These are phyloP conservation scores for Plasmodium cynomolgi DNA, from an alignment of 169 alveolate genomes.

Conservation along the genomic window DNA sequence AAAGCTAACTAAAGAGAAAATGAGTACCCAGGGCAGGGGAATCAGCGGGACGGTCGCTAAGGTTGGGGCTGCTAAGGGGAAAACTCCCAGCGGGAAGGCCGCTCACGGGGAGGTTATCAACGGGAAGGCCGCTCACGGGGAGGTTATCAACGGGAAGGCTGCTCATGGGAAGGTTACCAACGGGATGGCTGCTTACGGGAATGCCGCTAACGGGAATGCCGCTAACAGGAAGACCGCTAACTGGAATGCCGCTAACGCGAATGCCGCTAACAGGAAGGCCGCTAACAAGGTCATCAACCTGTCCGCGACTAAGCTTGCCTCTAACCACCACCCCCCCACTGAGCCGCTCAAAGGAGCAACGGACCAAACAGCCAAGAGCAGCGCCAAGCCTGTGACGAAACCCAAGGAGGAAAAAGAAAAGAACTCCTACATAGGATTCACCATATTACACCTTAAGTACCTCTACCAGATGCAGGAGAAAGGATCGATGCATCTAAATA, in stretches of 20 bases:
- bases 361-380: neutral
- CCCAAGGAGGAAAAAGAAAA: neutral
- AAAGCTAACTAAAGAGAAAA: neutral
- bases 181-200: neutral
- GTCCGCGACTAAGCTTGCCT: neutral
- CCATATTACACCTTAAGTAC: constrained; percentile 46
- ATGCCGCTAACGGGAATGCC: neutral
- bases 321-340: neutral
- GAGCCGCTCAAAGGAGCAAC: neutral
- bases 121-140: neutral
- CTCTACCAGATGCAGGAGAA: constrained; percentile 32
- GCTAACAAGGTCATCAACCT: neutral
- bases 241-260: neutral
- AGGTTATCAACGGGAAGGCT: neutral
- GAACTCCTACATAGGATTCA: constrained; percentile 49
- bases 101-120: neutral
- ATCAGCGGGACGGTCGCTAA: neutral
- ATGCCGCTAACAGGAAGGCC: neutral
- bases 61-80: neutral
- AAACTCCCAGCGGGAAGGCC: neutral
- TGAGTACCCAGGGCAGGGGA: neutral
- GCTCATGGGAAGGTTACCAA: neutral
- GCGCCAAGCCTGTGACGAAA: neutral
- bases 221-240: neutral
- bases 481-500: constrained; percentile 38